A percentile compares a stretch with the other conserved stretches of the same genome.
These are phyloP conservation scores for Aspergillus haitiensis DNA, from an alignment of 495 filamentous ascomycete genomes.

Conservation along the genomic window DNA sequence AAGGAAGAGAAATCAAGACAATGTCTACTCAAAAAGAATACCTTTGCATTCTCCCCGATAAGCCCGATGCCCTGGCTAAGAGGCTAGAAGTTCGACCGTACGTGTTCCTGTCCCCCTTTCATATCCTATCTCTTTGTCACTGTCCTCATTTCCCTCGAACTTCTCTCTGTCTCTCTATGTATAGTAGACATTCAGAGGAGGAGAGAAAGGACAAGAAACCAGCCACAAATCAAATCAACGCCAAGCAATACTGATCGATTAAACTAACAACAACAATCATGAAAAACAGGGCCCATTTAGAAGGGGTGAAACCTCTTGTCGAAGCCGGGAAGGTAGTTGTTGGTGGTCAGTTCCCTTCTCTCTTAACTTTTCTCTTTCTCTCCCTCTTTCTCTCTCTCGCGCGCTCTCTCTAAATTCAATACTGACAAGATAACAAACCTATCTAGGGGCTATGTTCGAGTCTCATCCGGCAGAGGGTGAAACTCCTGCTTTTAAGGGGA, in stretches of 20 bases:
- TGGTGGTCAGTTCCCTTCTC: slow-evolving; percentile 36
- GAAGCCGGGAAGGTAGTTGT: slow-evolving; percentile 35
- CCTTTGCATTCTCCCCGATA: slow-evolving; percentile 83
- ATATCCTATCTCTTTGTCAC: not conserved
- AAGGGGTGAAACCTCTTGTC: slow-evolving; percentile 36
- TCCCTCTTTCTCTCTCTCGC: not conserved
- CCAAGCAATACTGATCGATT: not conserved
- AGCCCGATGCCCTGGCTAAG: slow-evolving; percentile 62
- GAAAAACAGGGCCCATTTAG: slow-evolving; percentile 33
- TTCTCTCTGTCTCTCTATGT: not conserved
- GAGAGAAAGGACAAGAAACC: not conserved
- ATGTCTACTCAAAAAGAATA: slow-evolving; percentile 66
- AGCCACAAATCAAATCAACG: not conserved
- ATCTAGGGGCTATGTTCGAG: slow-evolving; percentile 67
- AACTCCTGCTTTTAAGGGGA: slow-evolving; percentile 65
- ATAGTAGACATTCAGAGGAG: no score
- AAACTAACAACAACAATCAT: slow-evolving; percentile 2
- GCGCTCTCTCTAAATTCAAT: not conserved
- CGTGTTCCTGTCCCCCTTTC: slow-evolving; percentile 30
- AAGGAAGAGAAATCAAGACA: slow-evolving; percentile 9
- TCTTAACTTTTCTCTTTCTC: not conserved
- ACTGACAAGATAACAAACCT: not conserved
- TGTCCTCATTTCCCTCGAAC: not conserved
- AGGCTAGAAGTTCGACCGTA: slow-evolving; percentile 72
- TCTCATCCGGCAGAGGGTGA: slow-evolving; percentile 63